Base-by-base conservation (phyloP, 2,329 filamentous ascomycete species). In the Cladorrhinum sp. region DNA sequence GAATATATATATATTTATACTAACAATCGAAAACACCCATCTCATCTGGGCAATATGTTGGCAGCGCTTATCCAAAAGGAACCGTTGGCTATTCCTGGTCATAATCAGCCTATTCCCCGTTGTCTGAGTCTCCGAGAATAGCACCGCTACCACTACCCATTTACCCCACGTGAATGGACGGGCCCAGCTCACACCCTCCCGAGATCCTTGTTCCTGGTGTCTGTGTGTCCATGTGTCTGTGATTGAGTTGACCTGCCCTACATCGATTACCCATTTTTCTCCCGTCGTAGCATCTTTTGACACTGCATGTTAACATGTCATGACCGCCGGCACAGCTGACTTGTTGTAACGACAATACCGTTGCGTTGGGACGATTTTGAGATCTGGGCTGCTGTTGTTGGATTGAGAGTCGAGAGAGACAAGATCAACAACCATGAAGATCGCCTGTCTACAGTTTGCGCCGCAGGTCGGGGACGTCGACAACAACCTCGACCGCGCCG, bases 381-480 rank as follows among this genome's bases (percentile, higher is more conserved):
- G 12, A 36, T 38, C 27, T 18, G 25, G 32, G 32, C n/a, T n/a
- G n/a, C n/a, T n/a, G n/a, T n/a, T n/a, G n/a, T 45, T 18, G n/a
- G 13, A 55, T 13, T 32, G 38, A 29, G 24, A 29, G 29, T 13
- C 25, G 24, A 22, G 22, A 24, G 36, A 29, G 23, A 56, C 41
- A 45, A 12, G 18, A 7, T 10, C 16, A 45, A 45, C 22, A 60
- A 57, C 24, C 53, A 68, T 68, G 67, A 67, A 63, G 64, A 68
- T 68, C 55, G 89, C 79, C 0, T 89, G 86, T 61, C 75, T 92
- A 10, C 89, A 93, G 72, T 91, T 92, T 64, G 83, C 85, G 51
- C 88, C 89, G 12, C 80, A 86, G 69, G 81, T 93, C 49, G 90
- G 88, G 55, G 83, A 89, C 58, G 76, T 91, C 32, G 76, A 89